These are phyloP conservation scores for Eimeria necatrix DNA, from an alignment of 169 alveolate genomes.

Conservation along the genomic window DNA sequence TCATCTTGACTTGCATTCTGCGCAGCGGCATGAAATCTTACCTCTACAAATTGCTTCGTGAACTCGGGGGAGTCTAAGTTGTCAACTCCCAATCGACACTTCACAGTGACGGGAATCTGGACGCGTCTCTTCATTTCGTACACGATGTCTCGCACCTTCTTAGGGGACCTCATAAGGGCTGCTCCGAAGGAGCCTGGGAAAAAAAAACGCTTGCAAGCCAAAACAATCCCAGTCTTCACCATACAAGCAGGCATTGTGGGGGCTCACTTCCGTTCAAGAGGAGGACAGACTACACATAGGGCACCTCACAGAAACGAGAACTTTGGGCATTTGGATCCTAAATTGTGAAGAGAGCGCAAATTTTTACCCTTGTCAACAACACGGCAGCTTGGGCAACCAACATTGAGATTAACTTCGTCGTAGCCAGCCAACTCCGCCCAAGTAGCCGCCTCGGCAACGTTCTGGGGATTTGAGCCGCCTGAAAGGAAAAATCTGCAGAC, in stretches of 20 bases:
- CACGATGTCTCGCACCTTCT: constrained; percentile 92
- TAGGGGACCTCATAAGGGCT: constrained; percentile 96
- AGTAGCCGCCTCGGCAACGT: constrained; percentile 93
- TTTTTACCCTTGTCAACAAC: constrained; percentile 92
- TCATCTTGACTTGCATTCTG: no score
- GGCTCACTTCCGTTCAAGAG: no score
- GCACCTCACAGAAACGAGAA: no score
- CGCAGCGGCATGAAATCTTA: not conserved
- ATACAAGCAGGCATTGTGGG: no score
- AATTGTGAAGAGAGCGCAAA: not conserved
- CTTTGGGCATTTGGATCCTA: no score
- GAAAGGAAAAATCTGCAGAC: not conserved
- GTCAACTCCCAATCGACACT: constrained; percentile 97
- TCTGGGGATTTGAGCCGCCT: constrained; percentile 94
- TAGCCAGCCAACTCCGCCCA: constrained; percentile 94
- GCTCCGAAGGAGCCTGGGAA: constrained; percentile 97
- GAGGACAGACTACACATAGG: no score
- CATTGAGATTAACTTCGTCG: constrained; percentile 96
- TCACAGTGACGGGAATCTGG: constrained; percentile 94
- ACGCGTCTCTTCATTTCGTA: constrained; percentile 77
- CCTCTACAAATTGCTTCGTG: constrained; percentile 78
- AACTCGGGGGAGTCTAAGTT: constrained; percentile 87
- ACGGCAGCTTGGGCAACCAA: constrained; percentile 96
- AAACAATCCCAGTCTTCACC: not conserved
- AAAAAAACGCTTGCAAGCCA: not conserved